Evolutionary conservation across 2,329 filamentous ascomycete genomes (phyloP), one percentile per base, ranked within the genome.

Genomic region (Aureobasidium zeae): DNA sequence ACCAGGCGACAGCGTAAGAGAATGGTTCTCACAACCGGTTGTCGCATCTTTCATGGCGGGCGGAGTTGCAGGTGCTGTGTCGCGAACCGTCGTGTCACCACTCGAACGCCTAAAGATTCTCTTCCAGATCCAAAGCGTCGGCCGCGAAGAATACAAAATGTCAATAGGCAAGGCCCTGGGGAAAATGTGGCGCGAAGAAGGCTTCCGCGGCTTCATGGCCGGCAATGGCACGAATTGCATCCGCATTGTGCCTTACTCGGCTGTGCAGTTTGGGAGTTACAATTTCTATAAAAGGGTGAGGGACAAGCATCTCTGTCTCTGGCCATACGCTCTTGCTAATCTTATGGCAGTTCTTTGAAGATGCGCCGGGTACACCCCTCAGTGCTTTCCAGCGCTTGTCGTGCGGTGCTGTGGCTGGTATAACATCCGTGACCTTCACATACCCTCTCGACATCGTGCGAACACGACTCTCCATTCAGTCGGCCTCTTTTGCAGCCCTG

Each of bases 181-280:
- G 30, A 98, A 98, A 66, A 98, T 98, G 83, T 94, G 89, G 81
- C 80, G 73, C 55, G 91, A 98, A 61, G 91, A 98, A 65, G 91
- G 91, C 44, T 96, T 88, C 86, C 80, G 79, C 62, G 91, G 91
- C 0, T 94, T 96, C 65, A 94, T 98, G 88, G 79, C 87, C 53
- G 91, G 91, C 41, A 98, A 98, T 62, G 91, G 91, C 51, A 95
- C 88, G 49, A 98, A 98, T 64, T 98, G 91, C 71, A 86, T 98
- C 56, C 85, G 91, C 49, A 98, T 98, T 53, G 86, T 98, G 41
- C 91, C 91, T 4, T 98, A 98, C 64, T 96, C 89, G 37, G 91
- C 91, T 9, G 91, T 96, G 29, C 91, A 98, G 60, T 98, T 98
- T 64, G 89, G 89, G 54, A 93, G 87, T 60, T 98, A 96, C 70